Evolutionary conservation across 2,329 filamentous ascomycete genomes (phyloP), one percentile per base, ranked within the genome.

Genomic region (Calonectria multiphialidica): DNA sequence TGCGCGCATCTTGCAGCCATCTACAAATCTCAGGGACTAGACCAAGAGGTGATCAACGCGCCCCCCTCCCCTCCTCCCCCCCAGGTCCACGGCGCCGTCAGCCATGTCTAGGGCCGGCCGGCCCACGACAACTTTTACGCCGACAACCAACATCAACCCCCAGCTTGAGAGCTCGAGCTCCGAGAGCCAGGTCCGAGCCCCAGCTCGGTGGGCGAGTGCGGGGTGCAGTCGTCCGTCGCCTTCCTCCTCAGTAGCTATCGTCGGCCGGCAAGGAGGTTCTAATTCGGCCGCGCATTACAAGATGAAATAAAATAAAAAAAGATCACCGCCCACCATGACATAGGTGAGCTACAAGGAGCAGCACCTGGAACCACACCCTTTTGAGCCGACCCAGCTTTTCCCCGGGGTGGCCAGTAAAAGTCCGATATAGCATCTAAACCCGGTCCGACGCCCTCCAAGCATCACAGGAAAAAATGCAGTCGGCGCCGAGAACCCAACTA

Each of bases 131-230:
- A 35, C 18, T 67, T 40, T 70, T 50, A 25, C 74, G 71, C 59
- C 68, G 73, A 72, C 69, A 69, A 75, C 73, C 70, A 70, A 49
- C 68, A 63, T 53, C 55, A 61, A 68, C 47, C 62, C 67, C 62
- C 23, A 72, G 45, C 28, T 57, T 53, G 74, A 49, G 42, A 72
- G 67, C 72, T 76, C 73, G 59, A 76, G 72, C 72, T 72, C 65
- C 67, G 64, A 77, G 71, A 72, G 71, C 68, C 71, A 76, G 70
- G 66, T 68, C 75, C 66, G 72, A 74, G 75, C 69, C 47, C 65
- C 61, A 69, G 66, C 75, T 70, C 66, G 50, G 63, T 53, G 74
- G 62, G 62, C 61, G 71, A 73, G 67, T 79, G 77, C 76, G 77
- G 77, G 77, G 77, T 79, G 76, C 69, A 70, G 55, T 67, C 21